Evolutionary conservation across 2,329 filamentous ascomycete species (phyloP), one percentile per base, ranked within the genome.

Genomic region (Aureobasidium sp.): DNA sequence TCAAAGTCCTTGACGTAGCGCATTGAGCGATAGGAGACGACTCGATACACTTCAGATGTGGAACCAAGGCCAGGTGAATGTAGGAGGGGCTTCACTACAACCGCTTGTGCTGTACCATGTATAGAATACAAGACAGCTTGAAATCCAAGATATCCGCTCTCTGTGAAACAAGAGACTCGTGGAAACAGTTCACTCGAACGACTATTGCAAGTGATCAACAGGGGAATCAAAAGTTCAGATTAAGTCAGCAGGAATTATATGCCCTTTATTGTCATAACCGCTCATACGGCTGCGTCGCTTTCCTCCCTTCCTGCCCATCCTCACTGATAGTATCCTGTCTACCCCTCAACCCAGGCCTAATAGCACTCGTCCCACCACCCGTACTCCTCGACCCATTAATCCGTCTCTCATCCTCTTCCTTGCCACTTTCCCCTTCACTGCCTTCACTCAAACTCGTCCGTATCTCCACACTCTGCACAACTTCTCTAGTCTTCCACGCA

Each of bases 391-490:
- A 17, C 12, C 48, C 17, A 36, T 52, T 52, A 7, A 39, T 55
- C 36, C 51, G 29, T 15, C 48, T 24, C 48, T 52, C 48, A 26
- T 52, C 48, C n/a, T 52, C 48, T 12, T 52, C 48, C 17, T 37
- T 37, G 3, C 24, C n/a, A 34, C 20, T 39, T 0, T 27, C 26
- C 6, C 52, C 37, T 12, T 37, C 36, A 15, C 20, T 29, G 13
- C 24, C 46, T 12, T 41, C 56, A 32, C 44, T 44, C 10, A 52
- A 15, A 51, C 34, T 24, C 44, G 44, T 41, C 34, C 34, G 20
- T 2, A 59, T 59, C 17, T 59, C 56, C 24, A 59, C 56, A 50
- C 56, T 59, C 56, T 59, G 56, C 56, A 59, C 56, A 7, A 59
- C 36, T 3, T 46, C 44, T 6, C 56, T 37, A 4, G 34, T 50